Evolutionary conservation across 352 stramenopile genomes (phyloP), one percentile per base, ranked within the genome.

Genomic region (Phytophthora sp.): DNA sequence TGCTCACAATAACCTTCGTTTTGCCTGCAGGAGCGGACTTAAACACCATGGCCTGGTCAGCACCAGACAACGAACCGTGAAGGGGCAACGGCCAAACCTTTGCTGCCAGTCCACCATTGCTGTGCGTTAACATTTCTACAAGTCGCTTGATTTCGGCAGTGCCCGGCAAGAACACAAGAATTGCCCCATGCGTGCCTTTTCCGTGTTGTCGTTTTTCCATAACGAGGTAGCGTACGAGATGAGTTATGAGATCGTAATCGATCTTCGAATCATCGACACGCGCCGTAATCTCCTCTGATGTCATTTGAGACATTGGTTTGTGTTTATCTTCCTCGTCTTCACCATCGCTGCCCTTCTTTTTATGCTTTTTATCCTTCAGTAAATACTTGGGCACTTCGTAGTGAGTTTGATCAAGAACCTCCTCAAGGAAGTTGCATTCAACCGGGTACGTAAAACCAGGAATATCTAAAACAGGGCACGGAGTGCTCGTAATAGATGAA

Each of bases 221-320:
- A 35, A 72, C 63, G 54, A 98, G 86, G 51, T 96, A 69, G 45
- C 89, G 72, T 15, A 98, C 60, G 13, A 98, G 67, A 27, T 89
- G 73, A n/a, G 85, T 77, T 21, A 96, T 91, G 17, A 98, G 65
- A 41, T 98, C 89, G 69, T 98, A 98, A 72, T 99, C 97, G 26
- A 98, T 97, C 10, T 92, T 72, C 17, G 77, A 84, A 72, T 98
- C 90, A 57, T 98, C 93, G 35, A 97, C 66, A 28, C 87, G 78
- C 30, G 79, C 66, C 17, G 94, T 69, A 30, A 91, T 70, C 54
- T 91, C 72, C 10, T 73, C 52, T 0, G 77, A 62, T 1, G 76
- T 76, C 46, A 87, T 62, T 6, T 77, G 55, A 0, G 52, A 62
- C 18, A 81, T 23, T 0, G 56, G 39, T 28, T 82, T 78, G 0